A percentile compares a stretch with the other conserved stretches of the same genome.
phyloP scores from a whole-genome alignment of 768 basidiomycete species.

The Phlebiopsis flavidoalba region DNA sequence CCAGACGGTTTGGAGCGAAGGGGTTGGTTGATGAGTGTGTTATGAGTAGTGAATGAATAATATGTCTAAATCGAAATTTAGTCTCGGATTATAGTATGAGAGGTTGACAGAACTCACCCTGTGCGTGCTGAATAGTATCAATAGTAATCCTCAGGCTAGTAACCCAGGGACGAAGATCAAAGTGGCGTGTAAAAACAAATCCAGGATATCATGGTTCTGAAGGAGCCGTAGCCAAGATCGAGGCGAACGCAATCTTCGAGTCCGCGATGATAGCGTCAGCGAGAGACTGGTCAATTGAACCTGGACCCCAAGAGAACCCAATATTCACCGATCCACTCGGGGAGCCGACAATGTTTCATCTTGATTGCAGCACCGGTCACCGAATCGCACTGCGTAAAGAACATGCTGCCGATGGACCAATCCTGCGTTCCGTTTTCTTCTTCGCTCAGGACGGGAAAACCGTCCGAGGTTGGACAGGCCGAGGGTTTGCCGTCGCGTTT shows the following conservation, averaged over 20 bases:
- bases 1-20: no score
- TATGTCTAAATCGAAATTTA: no score
- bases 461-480: neutral
- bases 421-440: neutral
- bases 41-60: no score
- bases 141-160: no score
- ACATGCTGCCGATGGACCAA: neutral
- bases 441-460: neutral
- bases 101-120: no score
- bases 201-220: neutral
- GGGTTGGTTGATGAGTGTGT: no score
- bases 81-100: no score
- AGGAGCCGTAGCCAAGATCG: neutral
- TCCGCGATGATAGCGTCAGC: neutral
- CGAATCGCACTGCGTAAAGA: conserved; percentile 4
- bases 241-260: neutral
- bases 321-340: neutral
- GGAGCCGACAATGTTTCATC: conserved; percentile 15
- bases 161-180: no score
- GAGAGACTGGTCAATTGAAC: neutral
- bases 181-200: no score
- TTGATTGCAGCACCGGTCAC: neutral
- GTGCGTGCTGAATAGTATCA: no score
- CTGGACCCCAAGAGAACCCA: neutral
- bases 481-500: neutral